phyloP scores from a whole-genome alignment of 208 protist genomes.

The Leishmania guyanensis region DNA sequence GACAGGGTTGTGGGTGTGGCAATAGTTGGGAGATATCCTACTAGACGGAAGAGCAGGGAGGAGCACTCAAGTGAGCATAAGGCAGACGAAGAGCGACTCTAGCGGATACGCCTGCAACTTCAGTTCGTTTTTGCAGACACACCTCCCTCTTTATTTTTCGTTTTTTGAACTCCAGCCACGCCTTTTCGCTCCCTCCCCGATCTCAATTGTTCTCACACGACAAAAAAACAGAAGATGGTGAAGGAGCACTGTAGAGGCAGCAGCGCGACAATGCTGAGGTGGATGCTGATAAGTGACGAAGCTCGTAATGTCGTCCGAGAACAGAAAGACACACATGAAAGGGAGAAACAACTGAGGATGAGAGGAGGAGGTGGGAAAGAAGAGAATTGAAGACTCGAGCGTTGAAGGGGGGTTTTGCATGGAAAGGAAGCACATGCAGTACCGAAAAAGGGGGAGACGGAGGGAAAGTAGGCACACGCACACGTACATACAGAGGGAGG shows the following conservation, averaged over 20 bases:
- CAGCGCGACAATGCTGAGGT: not conserved
- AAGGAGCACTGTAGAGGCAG: not conserved
- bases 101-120: not conserved
- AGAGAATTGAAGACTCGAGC: not conserved
- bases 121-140: not conserved
- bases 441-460: too few species aligned
- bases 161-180: not conserved
- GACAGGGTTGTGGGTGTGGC: not conserved
- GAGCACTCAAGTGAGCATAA: not conserved
- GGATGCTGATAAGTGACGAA: not conserved
- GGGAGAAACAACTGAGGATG: not conserved
- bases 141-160: not conserved
- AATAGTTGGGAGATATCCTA: not conserved
- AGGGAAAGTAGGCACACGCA: not conserved
- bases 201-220: not conserved
- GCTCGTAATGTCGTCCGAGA: not conserved
- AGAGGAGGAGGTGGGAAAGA: not conserved
- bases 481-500: not conserved
- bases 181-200: not conserved
- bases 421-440: not conserved
- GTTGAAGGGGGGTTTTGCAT: too few species aligned
- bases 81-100: slow-evolving; percentile 5
- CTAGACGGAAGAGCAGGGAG: not conserved
- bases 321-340: not conserved
- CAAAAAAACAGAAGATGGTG: not conserved